phyloP scores from a whole-genome alignment of 805 yeast genomes.

The Saturnispora hagleri region DNA sequence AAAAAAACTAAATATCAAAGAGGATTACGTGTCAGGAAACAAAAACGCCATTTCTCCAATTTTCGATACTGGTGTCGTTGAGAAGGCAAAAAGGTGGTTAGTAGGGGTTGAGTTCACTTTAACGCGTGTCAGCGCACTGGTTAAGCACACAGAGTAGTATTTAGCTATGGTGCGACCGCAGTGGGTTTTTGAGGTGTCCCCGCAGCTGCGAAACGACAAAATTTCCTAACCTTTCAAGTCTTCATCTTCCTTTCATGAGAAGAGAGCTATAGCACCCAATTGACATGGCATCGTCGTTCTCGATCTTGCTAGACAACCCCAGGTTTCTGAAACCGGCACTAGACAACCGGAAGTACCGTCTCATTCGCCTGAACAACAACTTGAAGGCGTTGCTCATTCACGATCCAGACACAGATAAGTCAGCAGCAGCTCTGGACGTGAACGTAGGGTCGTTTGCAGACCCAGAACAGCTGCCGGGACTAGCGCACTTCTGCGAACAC shows the following conservation, averaged over 20 bases:
- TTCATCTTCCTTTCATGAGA: background rate
- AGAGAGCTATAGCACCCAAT: background rate
- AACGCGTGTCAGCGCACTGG: background rate
- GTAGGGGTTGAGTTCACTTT: background rate
- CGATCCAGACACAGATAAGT: constrained; percentile 61
- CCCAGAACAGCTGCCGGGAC: constrained; percentile 52
- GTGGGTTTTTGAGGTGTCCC: background rate
- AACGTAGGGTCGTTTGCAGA: constrained; percentile 72
- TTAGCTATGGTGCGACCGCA: background rate
- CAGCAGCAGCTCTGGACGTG: constrained; percentile 75
- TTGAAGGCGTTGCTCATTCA: constrained; percentile 54
- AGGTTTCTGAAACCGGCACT: constrained; percentile 34
- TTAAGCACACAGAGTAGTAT: background rate
- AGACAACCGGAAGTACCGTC: constrained; percentile 72
- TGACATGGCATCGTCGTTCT: constrained; percentile 1
- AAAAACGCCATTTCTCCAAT: background rate
- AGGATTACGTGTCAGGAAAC: background rate
- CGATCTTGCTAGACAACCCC: constrained; percentile 10
- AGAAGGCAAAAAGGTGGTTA: background rate
- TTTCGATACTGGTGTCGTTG: background rate
- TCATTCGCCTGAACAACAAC: constrained; percentile 49
- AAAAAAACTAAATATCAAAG: background rate
- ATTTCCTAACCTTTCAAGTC: background rate
- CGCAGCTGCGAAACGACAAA: background rate
- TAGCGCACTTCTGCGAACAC: constrained; percentile 75